Percentiles rank a stretch among this genome's conserved stretches.
phyloP scores from a whole-genome alignment of 2,329 filamentous ascomycete species.

The Didymella keratinophila region DNA sequence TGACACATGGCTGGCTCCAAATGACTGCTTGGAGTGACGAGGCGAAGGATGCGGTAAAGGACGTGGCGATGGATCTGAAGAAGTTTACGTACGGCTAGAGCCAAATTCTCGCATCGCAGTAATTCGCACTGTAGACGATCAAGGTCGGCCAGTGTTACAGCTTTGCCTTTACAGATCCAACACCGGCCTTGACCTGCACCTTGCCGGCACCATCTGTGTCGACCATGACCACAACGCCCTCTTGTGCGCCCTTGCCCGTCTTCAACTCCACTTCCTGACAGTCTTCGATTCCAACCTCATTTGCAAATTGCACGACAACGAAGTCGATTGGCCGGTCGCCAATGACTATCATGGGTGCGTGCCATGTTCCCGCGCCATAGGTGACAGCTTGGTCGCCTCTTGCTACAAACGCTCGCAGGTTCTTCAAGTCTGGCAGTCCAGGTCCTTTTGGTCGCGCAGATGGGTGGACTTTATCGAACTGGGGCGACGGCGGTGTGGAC shows the following conservation, averaged over 20 bases:
- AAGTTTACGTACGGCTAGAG: not conserved
- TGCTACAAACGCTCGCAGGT: slow-evolving; percentile 80
- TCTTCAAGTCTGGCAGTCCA: slow-evolving; percentile 75
- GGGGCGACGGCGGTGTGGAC: slow-evolving; percentile 47
- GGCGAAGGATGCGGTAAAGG: slow-evolving; percentile 7
- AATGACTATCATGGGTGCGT: slow-evolving; percentile 93
- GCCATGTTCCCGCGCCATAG: slow-evolving; percentile 91
- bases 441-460: slow-evolving; percentile 53
- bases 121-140: not conserved
- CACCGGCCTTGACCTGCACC: slow-evolving; percentile 47
- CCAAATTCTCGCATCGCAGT: not conserved
- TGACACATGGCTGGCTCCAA: slow-evolving; percentile 16
- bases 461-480: slow-evolving; percentile 40
- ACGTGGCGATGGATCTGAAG: slow-evolving; percentile 7
- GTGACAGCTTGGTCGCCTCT: slow-evolving; percentile 83
- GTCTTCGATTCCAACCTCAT: slow-evolving; percentile 82
- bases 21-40: slow-evolving; percentile 15
- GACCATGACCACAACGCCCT: slow-evolving; percentile 47
- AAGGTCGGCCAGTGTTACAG: slow-evolving; percentile 23
- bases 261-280: slow-evolving; percentile 76
- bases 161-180: slow-evolving; percentile 44
- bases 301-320: slow-evolving; percentile 83
- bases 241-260: slow-evolving; percentile 36
- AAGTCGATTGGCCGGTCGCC: slow-evolving; percentile 78
- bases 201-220: slow-evolving; percentile 44